phyloP scores from a whole-genome alignment of 495 filamentous ascomycete species.

The Penicillium steckii region DNA sequence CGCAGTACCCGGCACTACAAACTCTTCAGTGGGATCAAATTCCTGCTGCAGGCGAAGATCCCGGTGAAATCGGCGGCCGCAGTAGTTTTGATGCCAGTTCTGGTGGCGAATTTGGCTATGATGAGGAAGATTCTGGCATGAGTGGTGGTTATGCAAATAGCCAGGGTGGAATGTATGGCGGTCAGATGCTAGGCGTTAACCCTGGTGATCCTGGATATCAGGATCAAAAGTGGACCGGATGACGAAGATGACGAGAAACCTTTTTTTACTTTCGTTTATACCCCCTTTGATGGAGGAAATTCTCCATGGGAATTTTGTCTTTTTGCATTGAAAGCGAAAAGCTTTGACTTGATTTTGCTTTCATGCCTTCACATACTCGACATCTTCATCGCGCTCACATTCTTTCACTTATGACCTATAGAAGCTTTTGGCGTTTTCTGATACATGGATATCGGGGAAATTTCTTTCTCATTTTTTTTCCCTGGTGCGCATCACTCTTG shows the following conservation, averaged over 20 bases:
- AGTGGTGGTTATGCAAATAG: slow-evolving; percentile 33
- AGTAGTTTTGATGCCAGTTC: slow-evolving; percentile 91
- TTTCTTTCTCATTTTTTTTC: slow-evolving; percentile 3
- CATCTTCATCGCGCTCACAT: too few species aligned
- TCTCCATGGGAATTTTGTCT: not conserved
- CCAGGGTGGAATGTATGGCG: slow-evolving; percentile 35
- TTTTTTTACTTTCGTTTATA: slow-evolving; percentile 5
- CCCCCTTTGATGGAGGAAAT: not conserved
- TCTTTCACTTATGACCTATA: not conserved
- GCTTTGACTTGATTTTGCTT: slow-evolving; percentile 3
- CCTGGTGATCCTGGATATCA: slow-evolving; percentile 31
- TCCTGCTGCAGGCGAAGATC: slow-evolving; percentile 51
- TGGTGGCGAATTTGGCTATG: slow-evolving; percentile 53
- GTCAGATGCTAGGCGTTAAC: slow-evolving; percentile 34
- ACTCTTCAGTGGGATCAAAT: slow-evolving; percentile 75
- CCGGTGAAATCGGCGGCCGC: slow-evolving; percentile 73
- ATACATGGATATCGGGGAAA: too few species aligned
- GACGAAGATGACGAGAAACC: not conserved
- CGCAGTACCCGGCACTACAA: slow-evolving; percentile 88
- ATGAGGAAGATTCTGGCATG: slow-evolving; percentile 49
- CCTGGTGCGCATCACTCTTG: slow-evolving; percentile 4
- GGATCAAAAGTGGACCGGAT: slow-evolving; percentile 36
- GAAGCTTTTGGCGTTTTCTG: too few species aligned
- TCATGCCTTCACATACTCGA: slow-evolving; percentile 1
- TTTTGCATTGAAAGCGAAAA: slow-evolving; percentile 4